phyloP scores from a whole-genome alignment of 306 rosid genomes.

The Luffa aegyptiaca region DNA sequence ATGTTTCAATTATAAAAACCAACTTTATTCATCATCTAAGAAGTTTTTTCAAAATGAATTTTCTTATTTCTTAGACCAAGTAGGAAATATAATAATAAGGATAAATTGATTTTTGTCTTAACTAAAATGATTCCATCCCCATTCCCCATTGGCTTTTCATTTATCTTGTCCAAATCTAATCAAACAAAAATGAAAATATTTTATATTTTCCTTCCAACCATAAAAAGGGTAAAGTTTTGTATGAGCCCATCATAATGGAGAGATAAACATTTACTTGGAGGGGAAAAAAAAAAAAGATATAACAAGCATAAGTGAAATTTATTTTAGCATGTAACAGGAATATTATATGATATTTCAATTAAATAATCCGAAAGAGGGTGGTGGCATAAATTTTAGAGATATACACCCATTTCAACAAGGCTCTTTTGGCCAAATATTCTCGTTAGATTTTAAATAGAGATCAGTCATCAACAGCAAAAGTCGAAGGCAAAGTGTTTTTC shows the following conservation, averaged over 20 bases:
- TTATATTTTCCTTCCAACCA: not conserved
- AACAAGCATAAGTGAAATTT: not conserved
- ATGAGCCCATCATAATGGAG: not conserved
- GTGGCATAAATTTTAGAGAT: too few relatives aligned
- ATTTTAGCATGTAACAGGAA: not conserved
- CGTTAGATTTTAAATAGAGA: too few relatives aligned
- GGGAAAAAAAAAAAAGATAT: not conserved
- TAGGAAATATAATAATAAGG: not conserved
- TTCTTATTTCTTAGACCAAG: too few relatives aligned
- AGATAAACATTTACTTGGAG: not conserved
- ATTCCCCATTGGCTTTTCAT: not conserved
- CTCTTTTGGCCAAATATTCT: too few relatives aligned
- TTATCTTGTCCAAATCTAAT: not conserved
- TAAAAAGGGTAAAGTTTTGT: not conserved
- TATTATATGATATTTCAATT: not conserved
- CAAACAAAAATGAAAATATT: not conserved
- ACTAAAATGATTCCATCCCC: not conserved
- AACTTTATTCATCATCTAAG: too few relatives aligned
- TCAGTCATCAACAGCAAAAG: too few relatives aligned
- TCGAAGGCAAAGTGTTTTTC: too few relatives aligned
- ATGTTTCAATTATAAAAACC: not conserved
- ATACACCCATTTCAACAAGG: too few relatives aligned
- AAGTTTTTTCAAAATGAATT: too few relatives aligned
- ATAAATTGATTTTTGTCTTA: not conserved
- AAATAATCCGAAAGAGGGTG: too few relatives aligned